A percentile compares a stretch with the other conserved stretches of the same genome.
Evolutionary conservation across 2,329 filamentous ascomycete genomes (phyloP).

Genomic region (Rosellinia necatrix): DNA sequence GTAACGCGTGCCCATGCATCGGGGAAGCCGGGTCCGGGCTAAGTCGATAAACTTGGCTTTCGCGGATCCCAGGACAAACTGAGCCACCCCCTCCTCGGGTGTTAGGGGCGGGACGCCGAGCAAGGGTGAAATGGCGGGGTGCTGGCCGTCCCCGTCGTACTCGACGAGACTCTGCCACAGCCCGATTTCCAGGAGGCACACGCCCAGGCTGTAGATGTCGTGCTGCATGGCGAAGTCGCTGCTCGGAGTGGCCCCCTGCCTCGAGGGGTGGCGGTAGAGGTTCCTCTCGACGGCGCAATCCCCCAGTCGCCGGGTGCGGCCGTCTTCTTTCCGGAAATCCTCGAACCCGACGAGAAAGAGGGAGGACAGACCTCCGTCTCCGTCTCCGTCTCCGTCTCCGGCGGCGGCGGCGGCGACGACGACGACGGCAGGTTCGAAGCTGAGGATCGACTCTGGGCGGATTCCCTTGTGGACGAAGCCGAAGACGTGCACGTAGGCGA

Average conservation of each 20-base stretch:
- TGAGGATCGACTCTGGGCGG: conserved; percentile 1
- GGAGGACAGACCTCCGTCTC: too few species aligned
- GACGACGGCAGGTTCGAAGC: too few species aligned
- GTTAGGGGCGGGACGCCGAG: not conserved
- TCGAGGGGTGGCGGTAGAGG: conserved; percentile 20
- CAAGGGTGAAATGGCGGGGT: not conserved
- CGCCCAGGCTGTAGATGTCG: conserved; percentile 14
- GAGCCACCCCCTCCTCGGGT: not conserved
- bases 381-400: too few species aligned
- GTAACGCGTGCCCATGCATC: not conserved
- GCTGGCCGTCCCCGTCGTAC: not conserved
- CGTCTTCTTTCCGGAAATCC: conserved; percentile 10
- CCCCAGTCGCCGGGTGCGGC: not conserved
- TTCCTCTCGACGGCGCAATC: conserved; percentile 12
- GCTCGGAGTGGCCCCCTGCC: not conserved
- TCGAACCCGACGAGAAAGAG: conserved; percentile 25
- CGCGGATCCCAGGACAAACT: not conserved
- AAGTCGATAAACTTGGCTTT: not conserved
- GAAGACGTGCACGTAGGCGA: conserved; percentile 5
- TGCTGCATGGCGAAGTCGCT: conserved; percentile 6
- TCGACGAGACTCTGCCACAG: conserved; percentile 2
- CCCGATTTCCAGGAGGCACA: conserved; percentile 1
- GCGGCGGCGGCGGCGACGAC: not conserved
- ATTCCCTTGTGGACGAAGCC: conserved; percentile 6
- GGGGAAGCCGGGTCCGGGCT: not conserved